phyloP scores from a whole-genome alignment of 257 asterid species.

The Lavandula angustifolia region DNA sequence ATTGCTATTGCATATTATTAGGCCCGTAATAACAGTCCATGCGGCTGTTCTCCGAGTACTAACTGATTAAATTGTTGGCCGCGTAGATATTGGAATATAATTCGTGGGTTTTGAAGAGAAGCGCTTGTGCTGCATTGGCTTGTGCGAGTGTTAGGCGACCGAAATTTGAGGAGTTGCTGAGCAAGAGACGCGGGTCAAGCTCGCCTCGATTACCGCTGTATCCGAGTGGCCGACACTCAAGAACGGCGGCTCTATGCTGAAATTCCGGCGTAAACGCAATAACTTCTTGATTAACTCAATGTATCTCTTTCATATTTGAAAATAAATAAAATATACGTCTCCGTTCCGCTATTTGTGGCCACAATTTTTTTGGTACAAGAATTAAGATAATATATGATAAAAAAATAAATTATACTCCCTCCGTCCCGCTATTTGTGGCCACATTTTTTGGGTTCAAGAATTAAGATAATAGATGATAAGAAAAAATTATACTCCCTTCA shows the following conservation, averaged over 20 bases:
- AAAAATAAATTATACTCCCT: too few species aligned
- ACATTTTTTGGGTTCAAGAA: too few species aligned
- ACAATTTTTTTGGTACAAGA: too few species aligned
- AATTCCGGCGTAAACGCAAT: slow-evolving; percentile 31
- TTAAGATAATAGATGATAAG: too few species aligned
- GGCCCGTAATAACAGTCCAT: too few species aligned
- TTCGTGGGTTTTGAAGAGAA: slow-evolving; percentile 40
- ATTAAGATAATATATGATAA: too few species aligned
- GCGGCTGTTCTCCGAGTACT: slow-evolving; percentile 45
- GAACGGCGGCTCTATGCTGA: slow-evolving; percentile 33
- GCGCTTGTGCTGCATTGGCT: slow-evolving; percentile 51
- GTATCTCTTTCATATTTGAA: too few species aligned
- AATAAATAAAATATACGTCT: too few species aligned
- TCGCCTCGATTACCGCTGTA: slow-evolving; percentile 26
- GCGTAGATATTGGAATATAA: slow-evolving; percentile 35
- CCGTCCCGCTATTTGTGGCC: too few species aligned
- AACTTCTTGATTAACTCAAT: slow-evolving; percentile 1
- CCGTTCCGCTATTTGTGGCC: too few species aligned
- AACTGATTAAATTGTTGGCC: slow-evolving; percentile 46
- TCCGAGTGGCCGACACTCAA: slow-evolving; percentile 29
- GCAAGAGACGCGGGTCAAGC: slow-evolving; percentile 34
- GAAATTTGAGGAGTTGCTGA: slow-evolving; percentile 40
- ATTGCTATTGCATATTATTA: too few species aligned
- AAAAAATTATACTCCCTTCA: too few species aligned
- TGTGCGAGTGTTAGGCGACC: slow-evolving; percentile 39